phyloP scores from a whole-genome alignment of 164 flowering plant species.

The Chimonanthus salicifolius region DNA sequence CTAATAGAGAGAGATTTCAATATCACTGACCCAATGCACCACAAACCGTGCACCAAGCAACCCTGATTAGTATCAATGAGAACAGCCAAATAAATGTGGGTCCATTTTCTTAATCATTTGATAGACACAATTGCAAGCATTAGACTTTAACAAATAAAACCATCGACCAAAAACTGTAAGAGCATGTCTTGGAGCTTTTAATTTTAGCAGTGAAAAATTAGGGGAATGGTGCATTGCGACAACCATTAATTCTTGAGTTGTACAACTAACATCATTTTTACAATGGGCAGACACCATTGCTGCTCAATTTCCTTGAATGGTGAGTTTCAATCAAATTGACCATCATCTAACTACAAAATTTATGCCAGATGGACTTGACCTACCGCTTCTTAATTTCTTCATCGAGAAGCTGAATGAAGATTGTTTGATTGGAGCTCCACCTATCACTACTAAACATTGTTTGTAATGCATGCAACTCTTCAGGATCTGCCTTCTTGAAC shows the following conservation, averaged over 20 bases:
- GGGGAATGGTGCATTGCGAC: background rate
- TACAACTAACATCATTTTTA: background rate
- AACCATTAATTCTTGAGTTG: background rate
- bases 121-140: too few relatives aligned
- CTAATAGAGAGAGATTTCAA: too few relatives aligned
- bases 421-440: background rate
- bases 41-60: too few relatives aligned
- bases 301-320: background rate
- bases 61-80: too few relatives aligned
- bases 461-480: constrained; percentile 48
- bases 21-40: too few relatives aligned
- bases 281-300: background rate
- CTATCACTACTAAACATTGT: constrained; percentile 5
- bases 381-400: background rate
- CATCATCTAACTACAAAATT: background rate
- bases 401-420: background rate
- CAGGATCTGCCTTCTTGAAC: constrained; percentile 59
- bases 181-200: too few relatives aligned
- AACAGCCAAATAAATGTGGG: too few relatives aligned
- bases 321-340: background rate
- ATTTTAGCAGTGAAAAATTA: background rate
- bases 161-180: too few relatives aligned
- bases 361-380: background rate
- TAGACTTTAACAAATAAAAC: too few relatives aligned
- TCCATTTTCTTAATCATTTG: too few relatives aligned